phyloP scores from a whole-genome alignment of 2,329 filamentous ascomycete genomes.

The Simplicillium aogashimaense region DNA sequence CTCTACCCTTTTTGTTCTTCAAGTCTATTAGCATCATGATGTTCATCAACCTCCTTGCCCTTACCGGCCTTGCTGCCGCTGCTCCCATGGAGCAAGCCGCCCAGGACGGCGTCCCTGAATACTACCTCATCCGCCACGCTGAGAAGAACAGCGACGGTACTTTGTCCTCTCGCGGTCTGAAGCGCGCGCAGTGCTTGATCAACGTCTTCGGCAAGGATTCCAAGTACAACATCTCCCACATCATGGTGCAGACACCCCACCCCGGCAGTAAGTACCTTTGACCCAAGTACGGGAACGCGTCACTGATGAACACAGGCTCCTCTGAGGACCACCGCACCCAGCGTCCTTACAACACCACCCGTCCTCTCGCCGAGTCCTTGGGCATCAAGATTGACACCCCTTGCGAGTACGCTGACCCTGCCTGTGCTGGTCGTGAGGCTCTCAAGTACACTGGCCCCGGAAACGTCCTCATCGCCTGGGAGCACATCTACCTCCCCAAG shows the following conservation, averaged over 20 bases:
- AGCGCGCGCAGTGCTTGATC: conserved; percentile 43
- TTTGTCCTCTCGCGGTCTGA: conserved; percentile 32
- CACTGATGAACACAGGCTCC: background rate
- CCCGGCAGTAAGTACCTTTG: conserved; percentile 17
- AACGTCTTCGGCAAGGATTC: conserved; percentile 39
- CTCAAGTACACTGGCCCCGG: background rate
- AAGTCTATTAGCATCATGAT: background rate
- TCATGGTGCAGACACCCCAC: conserved; percentile 42
- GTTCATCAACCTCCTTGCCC: background rate
- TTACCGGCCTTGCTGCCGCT: background rate
- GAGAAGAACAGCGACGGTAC: conserved; percentile 42
- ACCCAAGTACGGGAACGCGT: background rate
- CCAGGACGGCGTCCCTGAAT: conserved; percentile 23
- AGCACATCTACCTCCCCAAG: background rate
- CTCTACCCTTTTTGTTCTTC: too few species aligned
- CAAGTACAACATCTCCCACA: conserved; percentile 40
- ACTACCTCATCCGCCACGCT: conserved; percentile 50
- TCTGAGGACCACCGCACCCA: background rate
- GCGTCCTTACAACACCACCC: conserved; percentile 1
- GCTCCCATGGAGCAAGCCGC: background rate
- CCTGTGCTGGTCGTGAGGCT: conserved; percentile 1
- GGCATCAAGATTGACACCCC: background rate
- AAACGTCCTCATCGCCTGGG: background rate
- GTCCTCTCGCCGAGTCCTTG: background rate
- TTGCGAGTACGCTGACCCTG: conserved; percentile 7